These are phyloP conservation scores for Amylocystis lapponica DNA, from an alignment of 768 basidiomycete species.

Conservation along the genomic window DNA sequence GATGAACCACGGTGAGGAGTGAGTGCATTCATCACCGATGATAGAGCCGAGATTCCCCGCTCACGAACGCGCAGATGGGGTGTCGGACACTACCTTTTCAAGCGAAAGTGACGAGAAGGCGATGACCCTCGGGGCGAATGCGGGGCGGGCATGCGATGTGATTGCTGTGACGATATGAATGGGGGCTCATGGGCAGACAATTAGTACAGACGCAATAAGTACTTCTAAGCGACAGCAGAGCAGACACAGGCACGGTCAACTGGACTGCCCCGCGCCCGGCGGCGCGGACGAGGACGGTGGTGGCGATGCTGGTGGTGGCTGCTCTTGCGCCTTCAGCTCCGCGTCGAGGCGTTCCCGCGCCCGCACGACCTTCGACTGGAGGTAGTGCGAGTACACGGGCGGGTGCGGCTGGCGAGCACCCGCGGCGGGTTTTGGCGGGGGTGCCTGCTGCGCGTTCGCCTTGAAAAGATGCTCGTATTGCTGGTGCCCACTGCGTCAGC, in stretches of 20 bases:
- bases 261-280: not conserved
- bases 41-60: not conserved
- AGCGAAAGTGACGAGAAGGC: not conserved
- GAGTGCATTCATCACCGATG: conserved; percentile 22
- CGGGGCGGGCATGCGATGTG: no score
- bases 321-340: conserved; percentile 41
- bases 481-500: conserved; percentile 33
- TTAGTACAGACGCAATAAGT: no score
- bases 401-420: conserved; percentile 38
- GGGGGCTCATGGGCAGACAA: no score
- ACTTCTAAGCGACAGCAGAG: no score
- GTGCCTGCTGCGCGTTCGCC: conserved; percentile 71
- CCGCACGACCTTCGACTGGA: conserved; percentile 95
- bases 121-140: no score
- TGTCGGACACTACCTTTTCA: conserved; percentile 5
- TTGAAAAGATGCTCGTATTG: conserved; percentile 92
- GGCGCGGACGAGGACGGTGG: conserved; percentile 9
- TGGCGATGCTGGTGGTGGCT: conserved; percentile 6
- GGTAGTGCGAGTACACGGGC: conserved; percentile 75
- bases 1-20: conserved; percentile 56
- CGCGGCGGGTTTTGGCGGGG: conserved; percentile 35
- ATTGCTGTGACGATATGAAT: no score
- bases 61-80: conserved; percentile 1
- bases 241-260: not conserved
- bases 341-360: conserved; percentile 95